Base-by-base conservation (phyloP, 2,329 filamentous ascomycete species). In the Aspergillus pseudoterreus region DNA sequence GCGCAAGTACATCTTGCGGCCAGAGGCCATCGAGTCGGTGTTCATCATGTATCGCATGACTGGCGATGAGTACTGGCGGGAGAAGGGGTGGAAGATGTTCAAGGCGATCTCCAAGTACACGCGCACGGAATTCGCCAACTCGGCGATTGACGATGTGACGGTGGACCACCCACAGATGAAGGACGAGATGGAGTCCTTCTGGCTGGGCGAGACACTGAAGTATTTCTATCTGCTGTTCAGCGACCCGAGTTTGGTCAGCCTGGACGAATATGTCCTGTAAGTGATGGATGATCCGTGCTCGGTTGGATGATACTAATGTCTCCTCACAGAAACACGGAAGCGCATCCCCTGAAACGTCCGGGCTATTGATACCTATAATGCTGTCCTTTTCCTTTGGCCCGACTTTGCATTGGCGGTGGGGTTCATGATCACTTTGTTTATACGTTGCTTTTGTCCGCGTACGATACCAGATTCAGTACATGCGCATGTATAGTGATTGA, bases 21-120 rank as follows among this genome's bases (percentile, higher is more conserved):
- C 88, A 17, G 88, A 92, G 71, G 88, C 88, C 2, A 90, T 92
- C 49, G 88, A 92, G 73, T 87, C 84, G 12, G 82, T 94, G 4
- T 92, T 90, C 68, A 81, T 90, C 64, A 82, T 92, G 76, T 90
- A 86, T 67, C 82, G 87, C 51, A 76, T 89, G 52, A 90, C 87
- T 0, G 87, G 86, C 22, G 82, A 88, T 56, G 59, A 75, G 1
- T 72, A 76, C 45, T 87, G 84, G 78, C 82, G 82, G 63, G 80
- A 86, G 52, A 83, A 83, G 64, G 87, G 86, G 1, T 90, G 87
- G 87, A 74, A 75, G 50, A 90, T 91, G 87, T 90, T 90, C 64
- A 66, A 80, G 49, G 78, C 81, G 8, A 77, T 91, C 32, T 75
- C 82, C 51, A 76, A 76, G 59, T 74, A 82, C 59, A 88, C 86